These are phyloP conservation scores for Zoysia matrella DNA, from an alignment of 202 grass and related monocot species.

Conservation along the genomic window DNA sequence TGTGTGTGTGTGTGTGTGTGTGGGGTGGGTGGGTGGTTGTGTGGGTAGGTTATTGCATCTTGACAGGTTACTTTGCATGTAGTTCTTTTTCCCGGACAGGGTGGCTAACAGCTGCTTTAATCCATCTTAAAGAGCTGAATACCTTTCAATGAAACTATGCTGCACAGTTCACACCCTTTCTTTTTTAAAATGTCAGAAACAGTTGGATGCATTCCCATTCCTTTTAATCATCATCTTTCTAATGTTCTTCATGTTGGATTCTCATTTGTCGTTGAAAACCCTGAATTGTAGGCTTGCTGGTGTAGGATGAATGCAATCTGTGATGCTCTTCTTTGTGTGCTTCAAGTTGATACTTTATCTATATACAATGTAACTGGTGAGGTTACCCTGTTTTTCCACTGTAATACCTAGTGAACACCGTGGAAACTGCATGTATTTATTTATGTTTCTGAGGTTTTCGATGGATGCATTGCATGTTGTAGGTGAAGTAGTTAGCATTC, in stretches of 20 bases:
- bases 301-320: conserved; percentile 78
- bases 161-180: neutral
- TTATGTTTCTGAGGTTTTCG: conserved; percentile 11
- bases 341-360: conserved; percentile 60
- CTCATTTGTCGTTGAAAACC: conserved; percentile 35
- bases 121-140: neutral
- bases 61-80: neutral
- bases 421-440: conserved; percentile 24
- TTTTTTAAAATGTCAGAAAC: neutral
- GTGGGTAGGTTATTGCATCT: neutral
- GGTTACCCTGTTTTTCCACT: conserved; percentile 6
- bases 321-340: conserved; percentile 87
- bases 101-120: conserved; percentile 16
- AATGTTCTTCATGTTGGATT: conserved; percentile 30
- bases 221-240: conserved; percentile 27
- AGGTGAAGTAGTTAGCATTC: conserved; percentile 85
- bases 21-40: neutral
- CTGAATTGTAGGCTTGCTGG: conserved; percentile 79
- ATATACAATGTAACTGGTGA: too few relatives aligned
- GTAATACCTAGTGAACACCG: neutral
- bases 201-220: neutral
- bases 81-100: conserved; percentile 11
- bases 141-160: neutral
- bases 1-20: too few relatives aligned
- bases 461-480: conserved; percentile 37